phyloP scores from a whole-genome alignment of 768 basidiomycete genomes.

The Sporobolomyces pararoseus region DNA sequence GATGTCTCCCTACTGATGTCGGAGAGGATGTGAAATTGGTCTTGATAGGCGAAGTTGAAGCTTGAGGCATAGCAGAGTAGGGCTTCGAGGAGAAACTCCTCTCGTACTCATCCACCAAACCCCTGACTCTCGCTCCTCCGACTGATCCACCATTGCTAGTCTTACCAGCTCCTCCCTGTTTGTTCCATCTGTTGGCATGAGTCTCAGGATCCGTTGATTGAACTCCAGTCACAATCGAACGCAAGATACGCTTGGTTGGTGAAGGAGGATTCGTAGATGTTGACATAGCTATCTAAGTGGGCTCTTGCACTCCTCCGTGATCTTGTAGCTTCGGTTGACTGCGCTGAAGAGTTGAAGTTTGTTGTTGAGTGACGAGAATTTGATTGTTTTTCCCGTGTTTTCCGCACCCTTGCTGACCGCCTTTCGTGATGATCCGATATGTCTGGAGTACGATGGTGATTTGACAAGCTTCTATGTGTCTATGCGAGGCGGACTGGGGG shows the following conservation, averaged over 20 bases:
- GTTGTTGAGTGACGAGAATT: too few species aligned
- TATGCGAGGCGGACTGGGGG: too few species aligned
- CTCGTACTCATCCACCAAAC: constrained; percentile 25
- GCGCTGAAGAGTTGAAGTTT: too few species aligned
- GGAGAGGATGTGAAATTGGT: constrained; percentile 11
- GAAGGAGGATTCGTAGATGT: background rate
- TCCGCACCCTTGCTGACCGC: too few species aligned
- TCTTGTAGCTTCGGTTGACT: too few species aligned
- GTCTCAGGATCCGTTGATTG: background rate
- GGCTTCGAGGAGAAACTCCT: constrained; percentile 12
- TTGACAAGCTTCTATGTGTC: too few species aligned
- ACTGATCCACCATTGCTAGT: background rate
- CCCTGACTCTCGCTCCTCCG: constrained; percentile 16
- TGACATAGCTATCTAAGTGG: background rate
- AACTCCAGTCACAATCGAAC: constrained; percentile 17
- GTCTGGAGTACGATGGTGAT: too few species aligned
- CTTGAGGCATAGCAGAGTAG: constrained; percentile 15
- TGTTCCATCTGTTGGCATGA: background rate
- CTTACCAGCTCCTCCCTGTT: background rate
- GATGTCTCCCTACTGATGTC: background rate
- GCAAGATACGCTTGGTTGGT: constrained; percentile 22
- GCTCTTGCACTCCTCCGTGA: too few species aligned
- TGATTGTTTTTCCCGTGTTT: too few species aligned
- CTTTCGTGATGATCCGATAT: too few species aligned
- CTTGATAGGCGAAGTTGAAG: constrained; percentile 6